Evolutionary conservation across 2,329 filamentous ascomycete genomes (phyloP), one percentile per base, ranked within the genome.

Genomic region (Colletotrichum sp.): DNA sequence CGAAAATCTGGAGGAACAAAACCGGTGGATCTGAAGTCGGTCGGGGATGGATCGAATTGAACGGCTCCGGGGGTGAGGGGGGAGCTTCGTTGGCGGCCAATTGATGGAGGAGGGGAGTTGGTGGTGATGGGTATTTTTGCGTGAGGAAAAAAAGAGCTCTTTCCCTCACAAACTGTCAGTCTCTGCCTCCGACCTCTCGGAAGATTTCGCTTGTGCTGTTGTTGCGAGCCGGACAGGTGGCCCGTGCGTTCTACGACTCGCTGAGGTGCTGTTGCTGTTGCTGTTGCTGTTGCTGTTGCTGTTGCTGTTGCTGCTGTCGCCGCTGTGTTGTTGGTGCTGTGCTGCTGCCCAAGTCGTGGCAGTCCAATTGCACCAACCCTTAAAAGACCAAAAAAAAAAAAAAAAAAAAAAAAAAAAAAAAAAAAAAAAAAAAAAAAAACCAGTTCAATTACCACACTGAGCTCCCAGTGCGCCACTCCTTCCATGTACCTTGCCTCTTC

Each of bases 121-220:
- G 72, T 75, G 76, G 66, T 75, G 68, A 62, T 73, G 52, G 69
- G 55, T 70, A 56, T 65, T 73, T 74, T 73, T 78, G 73, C 66
- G 71, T 77, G 79, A 79, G 66, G 72, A 76, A 76, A 76, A 76
- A 76, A 73, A 76, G 74, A 76, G 66, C 74, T 76, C 73, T 75
- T 58, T 64, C 38, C 38, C 38, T 43, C 38, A 43, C 48, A 30
- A 12, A 26, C 52, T 61, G 68, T 52, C 72, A 71, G 64, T 75
- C 58, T 70, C 70, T 75, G 70, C 64, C 73, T 74, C 60, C 73
- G 70, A 75, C 73, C 62, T 85, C 85, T 88, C 86, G 87, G 86
- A 83, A 85, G 83, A 84, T 86, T 80, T 86, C 84, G 85, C 83
- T 81, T 82, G 82, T 81, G 72, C 72, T 72, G 65, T 75, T 75